These are phyloP conservation scores for Mucor mucedo DNA, from an alignment of 371 early-diverging fungal genomes.

Conservation along the genomic window DNA sequence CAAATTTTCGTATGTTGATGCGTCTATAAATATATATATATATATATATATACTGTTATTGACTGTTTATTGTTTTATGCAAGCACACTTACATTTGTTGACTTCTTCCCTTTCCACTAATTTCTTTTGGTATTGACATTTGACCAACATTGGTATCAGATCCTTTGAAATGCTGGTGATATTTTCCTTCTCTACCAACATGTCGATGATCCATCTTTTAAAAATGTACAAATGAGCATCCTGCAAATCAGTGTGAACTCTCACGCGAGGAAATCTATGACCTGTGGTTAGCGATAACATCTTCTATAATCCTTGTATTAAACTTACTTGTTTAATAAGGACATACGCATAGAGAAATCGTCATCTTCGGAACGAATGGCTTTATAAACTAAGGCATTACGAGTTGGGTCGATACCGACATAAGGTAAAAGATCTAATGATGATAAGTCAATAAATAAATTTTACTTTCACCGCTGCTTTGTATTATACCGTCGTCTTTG, in stretches of 20 bases:
- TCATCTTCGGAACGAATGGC: constrained; percentile 61
- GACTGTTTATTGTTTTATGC: neutral
- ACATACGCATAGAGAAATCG: constrained; percentile 76
- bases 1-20: constrained; percentile 34
- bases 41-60: neutral
- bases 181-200: constrained; percentile 69
- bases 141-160: constrained; percentile 83
- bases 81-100: constrained; percentile 58
- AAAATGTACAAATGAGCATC: constrained; percentile 93
- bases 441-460: neutral
- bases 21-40: constrained; percentile 27
- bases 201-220: constrained; percentile 88
- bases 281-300: no score
- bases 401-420: constrained; percentile 80
- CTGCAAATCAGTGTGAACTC: constrained; percentile 74
- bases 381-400: constrained; percentile 77
- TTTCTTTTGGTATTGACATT: constrained; percentile 73
- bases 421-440: constrained; percentile 59
- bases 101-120: constrained; percentile 72
- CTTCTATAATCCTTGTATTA: no score
- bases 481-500: constrained; percentile 58
- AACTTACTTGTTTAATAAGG: constrained; percentile 67
- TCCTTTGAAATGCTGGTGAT: constrained; percentile 84
- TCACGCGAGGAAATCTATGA: constrained; percentile 74
- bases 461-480: neutral